Base-by-base conservation (phyloP, 1,284 basidiomycete genomes). In the Athelia sp. region DNA sequence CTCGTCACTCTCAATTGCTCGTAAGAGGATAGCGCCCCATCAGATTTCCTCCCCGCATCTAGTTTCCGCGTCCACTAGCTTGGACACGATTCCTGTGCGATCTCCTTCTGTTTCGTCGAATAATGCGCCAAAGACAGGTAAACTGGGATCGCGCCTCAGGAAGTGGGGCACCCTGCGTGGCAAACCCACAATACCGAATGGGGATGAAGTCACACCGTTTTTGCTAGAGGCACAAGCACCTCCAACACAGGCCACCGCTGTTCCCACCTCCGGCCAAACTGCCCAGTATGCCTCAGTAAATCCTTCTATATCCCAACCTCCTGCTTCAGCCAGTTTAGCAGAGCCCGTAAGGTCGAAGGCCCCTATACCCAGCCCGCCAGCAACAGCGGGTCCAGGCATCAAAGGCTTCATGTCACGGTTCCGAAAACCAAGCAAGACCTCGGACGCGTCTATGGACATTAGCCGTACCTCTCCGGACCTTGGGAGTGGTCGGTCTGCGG, bases 331-430 rank as follows among this genome's bases (percentile, higher is more conserved):
- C 2, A 81, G 76, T 56, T 73, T 78, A 10, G 74, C 71, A 3
- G 83, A 87, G 46, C 57, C 69, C 29, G 64, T 66, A 18, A 73
- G 76, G 53, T 72, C 75, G 52, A 83, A 80, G 57, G 69, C 75
- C 2, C 63, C 77, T 19, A 55, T 76, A 19, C 65, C 76, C 4
- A 79, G 76, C 51, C 82, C 84, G 18, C 83, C 84, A 54, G 79
- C 84, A 3, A 82, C 85, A 18, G 78, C 85, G 21, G 75, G 81
- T 13, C 87, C 87, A 31, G 83, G 86, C 38, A 59, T 90, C 21
- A 87, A 82, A 62, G 82, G 86, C 10, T 84, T 91, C 64, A 89
- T 91, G 78, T 79, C 87, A 23, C 78, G 85, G 34, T 86, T 91
- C 62, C 78, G 86, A 46, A 90, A 82, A 60, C 78, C 75, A 53